A percentile compares a stretch with the other conserved stretches of the same genome.
These are phyloP conservation scores for Amaranthus hypochondriacus DNA, from an alignment of 148 eudicot genomes.

Conservation along the genomic window DNA sequence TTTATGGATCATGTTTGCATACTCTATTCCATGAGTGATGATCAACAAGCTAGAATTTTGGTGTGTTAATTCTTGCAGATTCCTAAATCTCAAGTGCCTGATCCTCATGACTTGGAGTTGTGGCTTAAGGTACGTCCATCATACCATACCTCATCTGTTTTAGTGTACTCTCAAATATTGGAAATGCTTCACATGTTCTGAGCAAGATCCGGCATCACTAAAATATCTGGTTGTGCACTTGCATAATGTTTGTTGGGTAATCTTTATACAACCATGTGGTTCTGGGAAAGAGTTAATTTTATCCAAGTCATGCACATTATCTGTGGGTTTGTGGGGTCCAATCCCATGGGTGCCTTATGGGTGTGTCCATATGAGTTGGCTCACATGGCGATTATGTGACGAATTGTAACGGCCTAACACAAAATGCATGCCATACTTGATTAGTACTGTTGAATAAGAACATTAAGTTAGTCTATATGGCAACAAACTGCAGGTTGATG, in stretches of 20 bases:
- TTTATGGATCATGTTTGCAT: not conserved
- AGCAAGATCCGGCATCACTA: no score
- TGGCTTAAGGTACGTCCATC: constrained; percentile 68
- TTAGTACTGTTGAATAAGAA: not conserved
- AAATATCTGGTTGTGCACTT: no score
- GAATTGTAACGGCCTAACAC: no score
- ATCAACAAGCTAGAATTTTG: not conserved
- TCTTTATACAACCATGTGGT: no score
- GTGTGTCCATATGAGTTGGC: no score
- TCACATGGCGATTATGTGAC: no score
- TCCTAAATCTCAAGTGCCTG: constrained; percentile 60
- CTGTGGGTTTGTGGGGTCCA: no score
- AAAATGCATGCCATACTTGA: constrained; percentile 11
- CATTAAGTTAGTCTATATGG: constrained; percentile 6
- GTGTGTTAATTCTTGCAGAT: constrained; percentile 9
- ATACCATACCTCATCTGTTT: constrained; percentile 1
- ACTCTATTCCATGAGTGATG: not conserved
- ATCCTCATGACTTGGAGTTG: constrained; percentile 84
- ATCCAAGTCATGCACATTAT: no score
- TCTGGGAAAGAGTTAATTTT: no score
- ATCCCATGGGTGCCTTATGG: no score
- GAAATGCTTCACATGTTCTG: no score
- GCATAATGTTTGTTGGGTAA: no score
- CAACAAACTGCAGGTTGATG: constrained; percentile 91
- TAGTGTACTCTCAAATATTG: not conserved